Conservation (phyloP, 208 protist genomes). For the Leishmania mexicana region DNA sequence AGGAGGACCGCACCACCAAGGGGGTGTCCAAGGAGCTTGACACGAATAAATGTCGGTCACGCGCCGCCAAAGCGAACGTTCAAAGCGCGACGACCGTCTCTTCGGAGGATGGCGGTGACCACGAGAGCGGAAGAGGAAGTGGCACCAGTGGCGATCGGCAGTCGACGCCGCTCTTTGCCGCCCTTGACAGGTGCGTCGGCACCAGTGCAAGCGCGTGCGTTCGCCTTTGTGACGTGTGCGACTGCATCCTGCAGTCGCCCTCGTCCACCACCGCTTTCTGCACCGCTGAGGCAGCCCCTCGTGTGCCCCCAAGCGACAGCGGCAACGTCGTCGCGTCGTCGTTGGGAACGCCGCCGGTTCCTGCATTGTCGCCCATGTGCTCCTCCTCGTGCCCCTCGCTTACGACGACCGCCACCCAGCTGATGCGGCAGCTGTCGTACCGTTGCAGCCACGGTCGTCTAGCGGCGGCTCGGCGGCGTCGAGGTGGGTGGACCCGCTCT, state of each 20-base stretch:
- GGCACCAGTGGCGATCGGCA: neutral
- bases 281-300: neutral
- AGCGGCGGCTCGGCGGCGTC: neutral
- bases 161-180: neutral
- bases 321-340: neutral
- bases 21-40: neutral
- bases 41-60: neutral
- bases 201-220: neutral
- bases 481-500: neutral
- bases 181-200: conserved; percentile 3
- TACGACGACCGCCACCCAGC: conserved; percentile 25
- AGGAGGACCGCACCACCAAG: neutral
- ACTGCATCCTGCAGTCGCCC: neutral
- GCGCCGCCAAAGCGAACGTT: neutral
- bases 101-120: neutral
- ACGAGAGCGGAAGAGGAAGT: neutral
- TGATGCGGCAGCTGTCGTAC: conserved; percentile 28
- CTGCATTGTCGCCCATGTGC: neutral
- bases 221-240: neutral
- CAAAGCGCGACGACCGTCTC: neutral
- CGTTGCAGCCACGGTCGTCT: conserved; percentile 14
- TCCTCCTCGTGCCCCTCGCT: conserved; percentile 12
- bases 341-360: neutral
- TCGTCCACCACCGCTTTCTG: neutral
- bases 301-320: neutral